Base-by-base conservation (phyloP, 2,329 filamentous ascomycete genomes). In the Colletotrichum sp. region DNA sequence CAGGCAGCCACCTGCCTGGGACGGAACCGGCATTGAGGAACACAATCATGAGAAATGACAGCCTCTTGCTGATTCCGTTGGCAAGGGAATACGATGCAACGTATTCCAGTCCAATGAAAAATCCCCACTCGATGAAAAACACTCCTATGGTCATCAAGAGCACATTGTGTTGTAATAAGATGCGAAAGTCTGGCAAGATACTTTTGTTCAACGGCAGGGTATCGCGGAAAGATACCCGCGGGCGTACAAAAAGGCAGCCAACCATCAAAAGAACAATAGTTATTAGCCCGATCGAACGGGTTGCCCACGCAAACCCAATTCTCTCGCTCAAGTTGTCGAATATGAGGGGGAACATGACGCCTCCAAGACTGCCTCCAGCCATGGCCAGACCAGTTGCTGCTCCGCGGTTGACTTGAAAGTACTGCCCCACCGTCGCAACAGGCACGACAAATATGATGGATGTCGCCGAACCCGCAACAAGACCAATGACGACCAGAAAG, bases 401-500 rank as follows among this genome's bases (percentile, higher is more conserved):
- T 13, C 68, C 57, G 6, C 36, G 39, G 10, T 18, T 70, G 36
- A 9, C 63, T 14, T 66, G 21, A 24, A 66, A 66, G 36, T 66
- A 70, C n/a, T 63, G 68, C 5, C 57, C 57, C n/a, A 70, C 12
- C 4, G 28, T 30, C 36, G 39, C 68, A 8, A 64, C 75, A 9
- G 72, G 75, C n/a, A 76, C 75, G 13, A 76, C 75, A 59, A 73
- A 78, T 34, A 73, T n/a, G 34, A 75, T 68, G 4, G 71, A 68
- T 4, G 71, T 78, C 4, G 68, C 71, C 18, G 52, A 18, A 3
- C 79, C 77, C 3, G 72, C 72, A 14, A 75, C 60, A 32, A 77
- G 18, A 6, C 76, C 75, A 9, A 79, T 68, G 2, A 76, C 77
- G 2, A 80, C 16, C 7, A 79, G 13, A 12, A 79, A 79, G n/a